Evolutionary conservation across 768 basidiomycete species (phyloP), one percentile per base, ranked within the genome.

Genomic region (Stropharia rugosoannulata): DNA sequence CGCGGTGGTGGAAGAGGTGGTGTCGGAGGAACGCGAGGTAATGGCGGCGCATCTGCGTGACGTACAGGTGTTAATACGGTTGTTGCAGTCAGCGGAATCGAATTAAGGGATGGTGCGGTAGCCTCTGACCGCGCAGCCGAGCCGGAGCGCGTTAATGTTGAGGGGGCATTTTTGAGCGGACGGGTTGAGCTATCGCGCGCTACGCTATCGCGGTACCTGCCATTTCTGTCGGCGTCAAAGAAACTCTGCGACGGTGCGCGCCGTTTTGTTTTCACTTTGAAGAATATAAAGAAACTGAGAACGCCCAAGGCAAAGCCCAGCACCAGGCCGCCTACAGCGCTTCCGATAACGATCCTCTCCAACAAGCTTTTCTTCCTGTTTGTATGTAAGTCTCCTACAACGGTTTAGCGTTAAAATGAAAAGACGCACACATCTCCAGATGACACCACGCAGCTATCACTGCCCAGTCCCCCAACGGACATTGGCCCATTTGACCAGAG

Each of bases 401-500:
- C 8, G 4, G 29, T 15, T 16, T 8, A 29, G 25, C 22, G 37
- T 18, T 43, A 15, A 36, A 11, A 35, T 12, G 22, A 42, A 43
- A 46, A 52, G 1, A 58, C 69, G 38, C 62, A 73, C 73, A 74
- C 64, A n/a, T 68, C 61, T 11, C 68, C 69, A 5, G 74, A 32
- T 32, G 29, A 70, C n/a, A 70, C 66, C 18, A 82, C 66, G 56
- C 82, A 82, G 15, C 62, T 65, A 13, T 66, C 74, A 1, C 72
- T 61, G 4, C 72, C 71, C 32, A 64, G 66, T 1, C 75, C 75
- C 8, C 79, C 78, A 4, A 75, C 75, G 40, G 75, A 77, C 55
- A 82, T 60, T 0, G 81, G 82, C 1, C 82, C 81, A 54, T 75
- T 77, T 1, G 76, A 66, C 81, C 82, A 84, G 22, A 67, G 58